Evolutionary conservation across 805 yeast species (phyloP), one percentile per base, ranked within the genome.

Genomic region (Millerozyma miso): DNA sequence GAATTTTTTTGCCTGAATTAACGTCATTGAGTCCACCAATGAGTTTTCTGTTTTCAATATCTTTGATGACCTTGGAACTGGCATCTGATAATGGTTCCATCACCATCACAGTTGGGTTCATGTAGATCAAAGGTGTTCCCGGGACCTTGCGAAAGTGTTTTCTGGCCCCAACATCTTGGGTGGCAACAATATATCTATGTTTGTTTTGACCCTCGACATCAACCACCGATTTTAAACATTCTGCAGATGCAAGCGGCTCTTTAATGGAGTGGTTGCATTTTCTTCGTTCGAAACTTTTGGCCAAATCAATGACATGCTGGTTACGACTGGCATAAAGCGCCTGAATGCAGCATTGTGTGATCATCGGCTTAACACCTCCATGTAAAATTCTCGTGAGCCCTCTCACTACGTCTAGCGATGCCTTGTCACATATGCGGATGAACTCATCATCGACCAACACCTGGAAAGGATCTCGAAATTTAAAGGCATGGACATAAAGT

Each of bases 271-370:
- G 99, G 46, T 85, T 85, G 63, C 99, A 93, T 53, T 96, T 80
- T 65, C 99, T 80, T 66, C 97, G 81, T 64, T 93, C 99, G 52
- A 85, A 84, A 2, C 70, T 58, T 60, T 89, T 93, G 6, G 96
- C 98, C 31, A 83, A 54, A 23, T 77, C 85, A 37, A 93, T 86
- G 1, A 95, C 96, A 3, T 67, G 71, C 54, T 87, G 90, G 55
- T 87, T 78, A 19, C 78, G 77, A 4, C 84, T 73, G 36, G 74
- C 74, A 62, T 93, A 93, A 23, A 93, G 68, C 15, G 86, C 84
- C 58, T 88, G 88, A 75, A 93, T 88, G 54, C 96, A 86, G 60
- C 99, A 93, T 62, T 93, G 98, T 2, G 99, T 88, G 42, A 93
- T 85, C 95, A 93, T 71, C 16, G 88, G 86, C 56, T 91, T 93